Percentiles rank a stretch among this genome's conserved stretches.
Evolutionary conservation across 306 rosid genomes (phyloP).

Genomic region (Sphenostylis stenocarpa): DNA sequence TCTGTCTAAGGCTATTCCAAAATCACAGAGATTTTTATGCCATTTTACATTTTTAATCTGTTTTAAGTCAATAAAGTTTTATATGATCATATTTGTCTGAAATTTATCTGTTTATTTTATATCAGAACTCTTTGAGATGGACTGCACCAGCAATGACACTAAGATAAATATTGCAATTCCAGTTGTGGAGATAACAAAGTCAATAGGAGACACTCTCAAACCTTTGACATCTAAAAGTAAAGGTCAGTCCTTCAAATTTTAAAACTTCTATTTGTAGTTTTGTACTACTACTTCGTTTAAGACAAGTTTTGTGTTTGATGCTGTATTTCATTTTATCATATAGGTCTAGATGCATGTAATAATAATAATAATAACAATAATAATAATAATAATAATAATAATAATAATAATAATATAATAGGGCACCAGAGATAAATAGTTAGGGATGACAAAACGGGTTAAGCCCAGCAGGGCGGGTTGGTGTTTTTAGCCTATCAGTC

Average conservation of each 20-base stretch:
- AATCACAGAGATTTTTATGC: background rate
- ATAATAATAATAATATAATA: too few species aligned
- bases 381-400: too few species aligned
- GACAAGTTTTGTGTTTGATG: background rate
- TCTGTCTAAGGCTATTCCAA: background rate
- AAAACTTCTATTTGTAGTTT: background rate
- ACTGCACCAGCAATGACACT: constrained; percentile 49
- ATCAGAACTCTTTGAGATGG: constrained; percentile 68
- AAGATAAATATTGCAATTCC: constrained; percentile 62
- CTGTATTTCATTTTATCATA: background rate
- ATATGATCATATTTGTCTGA: constrained; percentile 4
- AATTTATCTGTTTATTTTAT: constrained; percentile 17
- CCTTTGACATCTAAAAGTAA: constrained; percentile 46
- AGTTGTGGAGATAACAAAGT: constrained; percentile 60
- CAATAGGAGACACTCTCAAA: constrained; percentile 62
- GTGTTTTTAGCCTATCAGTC: too few species aligned
- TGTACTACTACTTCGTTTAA: background rate
- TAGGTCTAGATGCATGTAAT: background rate
- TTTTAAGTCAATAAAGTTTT: constrained; percentile 1
- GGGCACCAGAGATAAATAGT: background rate
- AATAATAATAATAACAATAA: too few species aligned
- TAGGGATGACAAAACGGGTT: too few species aligned
- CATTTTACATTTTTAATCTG: background rate
- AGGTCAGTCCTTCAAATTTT: constrained; percentile 49
- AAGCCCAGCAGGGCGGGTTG: too few species aligned